These are phyloP conservation scores for Emericellopsis cladophorae DNA, from an alignment of 2,329 filamentous ascomycete genomes.

Conservation along the genomic window DNA sequence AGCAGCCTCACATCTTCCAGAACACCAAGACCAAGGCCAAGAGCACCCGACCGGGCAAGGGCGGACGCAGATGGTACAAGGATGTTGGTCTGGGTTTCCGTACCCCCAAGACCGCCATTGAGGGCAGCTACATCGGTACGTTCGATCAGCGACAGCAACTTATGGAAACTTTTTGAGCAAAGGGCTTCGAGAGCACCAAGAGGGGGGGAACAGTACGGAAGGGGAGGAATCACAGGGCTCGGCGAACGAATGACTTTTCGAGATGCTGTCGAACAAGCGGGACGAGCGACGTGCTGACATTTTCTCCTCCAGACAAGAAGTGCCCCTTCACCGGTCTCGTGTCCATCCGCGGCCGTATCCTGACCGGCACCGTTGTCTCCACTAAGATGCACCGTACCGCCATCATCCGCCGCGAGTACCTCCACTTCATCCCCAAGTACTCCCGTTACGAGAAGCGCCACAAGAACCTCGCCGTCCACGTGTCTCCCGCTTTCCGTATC, in stretches of 20 bases:
- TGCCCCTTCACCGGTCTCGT: conserved; percentile 99
- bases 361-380: conserved; percentile 96
- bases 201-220: neutral
- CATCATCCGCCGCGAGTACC: conserved; percentile 99
- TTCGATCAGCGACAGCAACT: conserved; percentile 16
- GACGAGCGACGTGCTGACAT: neutral
- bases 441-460: conserved; percentile 99
- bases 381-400: conserved; percentile 99
- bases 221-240: neutral
- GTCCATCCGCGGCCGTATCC: conserved; percentile 99
- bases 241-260: neutral
- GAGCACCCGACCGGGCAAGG: conserved; percentile 79
- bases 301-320: conserved; percentile 75
- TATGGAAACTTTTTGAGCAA: neutral
- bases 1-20: conserved; percentile 99
- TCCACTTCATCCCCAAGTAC: conserved; percentile 99
- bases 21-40: conserved; percentile 86
- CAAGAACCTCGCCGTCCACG: conserved; percentile 99
- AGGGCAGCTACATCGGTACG: conserved; percentile 98
- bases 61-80: conserved; percentile 93
- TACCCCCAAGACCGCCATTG: conserved; percentile 97
- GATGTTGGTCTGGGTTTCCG: conserved; percentile 98
- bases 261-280: neutral
- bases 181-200: neutral
- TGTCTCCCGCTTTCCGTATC: conserved; percentile 99